Base-by-base conservation (phyloP, 305 asterid genomes). In the Ajuga reptans region DNA sequence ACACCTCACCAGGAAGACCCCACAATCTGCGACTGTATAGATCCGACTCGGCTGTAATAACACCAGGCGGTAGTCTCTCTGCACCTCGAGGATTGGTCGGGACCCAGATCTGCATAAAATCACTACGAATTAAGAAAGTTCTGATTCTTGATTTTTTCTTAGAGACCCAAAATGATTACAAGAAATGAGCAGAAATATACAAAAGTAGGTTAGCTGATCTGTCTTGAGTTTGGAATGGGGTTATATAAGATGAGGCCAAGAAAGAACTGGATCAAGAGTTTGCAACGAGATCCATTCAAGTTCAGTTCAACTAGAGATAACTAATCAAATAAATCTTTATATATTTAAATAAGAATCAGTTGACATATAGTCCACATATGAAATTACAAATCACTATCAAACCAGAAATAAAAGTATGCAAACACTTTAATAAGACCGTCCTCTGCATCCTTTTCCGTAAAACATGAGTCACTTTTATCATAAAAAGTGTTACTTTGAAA, bases 11-110 rank as follows among this genome's bases (percentile, higher is more conserved):
- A 24, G 96, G 98, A 62, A 69, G 77, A 55, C 96, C 98, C 92
- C 90, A 89, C 47, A 87, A 79, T 79, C 98, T 85, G 69, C 92
- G 95, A 61, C 69, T 64, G 76, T 89, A 88, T 14, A 92, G 71
- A 79, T 89, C 96, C 65, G 96, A 84, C 57, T 85, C 92, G 1
- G 84, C 33, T 24, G 63, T 72, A 10, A 89, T 45, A 56, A 89
- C 77, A 27, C 92, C 92, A 11, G 95, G 95, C 11, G 98, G 96
- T 64, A 92, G 80, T 66, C 85, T 88, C 87, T 89, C 95, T 33
- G 96, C 81, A 6, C 98, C 98, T 78, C 85, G 83, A 67, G 98
- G 98, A 75, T 92, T 92, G 69, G 86, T 81, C 29, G 96, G 85
- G 73, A 78, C 88, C 94, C 95, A 89, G 0, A 92, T 79, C 98